Base-by-base conservation (phyloP, 805 yeast species). In the Pichia nakasei region DNA sequence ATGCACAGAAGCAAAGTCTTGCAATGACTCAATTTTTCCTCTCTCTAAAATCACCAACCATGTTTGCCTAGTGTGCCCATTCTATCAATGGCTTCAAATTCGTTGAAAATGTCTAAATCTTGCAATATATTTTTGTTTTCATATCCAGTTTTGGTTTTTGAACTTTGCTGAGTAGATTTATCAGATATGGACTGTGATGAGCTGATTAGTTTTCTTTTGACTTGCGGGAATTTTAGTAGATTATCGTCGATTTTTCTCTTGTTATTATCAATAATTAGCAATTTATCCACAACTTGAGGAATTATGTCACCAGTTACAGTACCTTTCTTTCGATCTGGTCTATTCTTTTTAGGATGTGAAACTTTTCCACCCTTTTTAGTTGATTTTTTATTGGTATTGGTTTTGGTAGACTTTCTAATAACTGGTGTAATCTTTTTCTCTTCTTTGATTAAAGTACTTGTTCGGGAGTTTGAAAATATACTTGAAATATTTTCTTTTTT, bases 101-200 rank as follows among this genome's bases (percentile, higher is more conserved):
- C 51, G 22, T 41, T 38, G 7, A 49, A 49, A 26, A 49, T 42
- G 24, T 48, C 47, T 22, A 45, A 38, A 19, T 42, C 38, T 9
- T 42, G 31, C 22, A 42, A 22, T 2, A 38, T 27, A 26, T 38
- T 26, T 9, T 32, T 42, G 3, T 29, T 35, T 18, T 27, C 17
- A 9, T 24, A 29, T 1, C 24, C 26, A 12, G 26, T 27, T 15
- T 36, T 32, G 13, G 12, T 18, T 18, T n/a, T 35, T 15, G 24
- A 7, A n/a, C 9, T 15, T 3, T 26, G 22, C 20, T 39, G 34
- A 17, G 19, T 18, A 6, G 41, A 29, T 9, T 37, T 34, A 15
- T n/a, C 34, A 12, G 35, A 3, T 1, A 35, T n/a, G 9, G 32
- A 39, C 26, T 42, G 45, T 3, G 46, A 43, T 5, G 41, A 41